phyloP scores from a whole-genome alignment of 768 basidiomycete species.

The Crucibulum laeve region DNA sequence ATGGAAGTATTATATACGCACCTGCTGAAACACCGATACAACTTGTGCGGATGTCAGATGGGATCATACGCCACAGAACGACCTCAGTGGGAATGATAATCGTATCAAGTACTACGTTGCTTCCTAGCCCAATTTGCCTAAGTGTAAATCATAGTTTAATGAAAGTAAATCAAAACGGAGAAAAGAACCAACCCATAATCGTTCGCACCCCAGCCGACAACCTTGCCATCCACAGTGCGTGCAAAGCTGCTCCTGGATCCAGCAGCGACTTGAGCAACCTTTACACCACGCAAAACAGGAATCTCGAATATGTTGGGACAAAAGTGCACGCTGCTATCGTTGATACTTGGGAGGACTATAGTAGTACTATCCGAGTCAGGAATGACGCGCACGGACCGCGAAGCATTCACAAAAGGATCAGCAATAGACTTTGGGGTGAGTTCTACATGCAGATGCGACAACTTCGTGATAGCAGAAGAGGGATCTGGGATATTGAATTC shows the following conservation, averaged over 20 bases:
- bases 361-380: slow-evolving; percentile 19
- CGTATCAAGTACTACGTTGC: slow-evolving; percentile 53
- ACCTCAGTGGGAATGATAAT: slow-evolving; percentile 86
- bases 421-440: slow-evolving; percentile 52
- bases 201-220: slow-evolving; percentile 90
- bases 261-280: slow-evolving; percentile 66
- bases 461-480: slow-evolving; percentile 16
- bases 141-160: slow-evolving; percentile 6
- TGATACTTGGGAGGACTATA: slow-evolving; percentile 24
- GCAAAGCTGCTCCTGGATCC: slow-evolving; percentile 73
- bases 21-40: slow-evolving; percentile 69
- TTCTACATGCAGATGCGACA: slow-evolving; percentile 41
- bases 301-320: slow-evolving; percentile 73
- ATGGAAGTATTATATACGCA: slow-evolving; percentile 19
- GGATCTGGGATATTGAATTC: slow-evolving; percentile 49
- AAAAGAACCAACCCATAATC: slow-evolving; percentile 60
- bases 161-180: not conserved
- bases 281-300: slow-evolving; percentile 60
- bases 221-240: slow-evolving; percentile 60
- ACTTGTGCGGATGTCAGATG: slow-evolving; percentile 44
- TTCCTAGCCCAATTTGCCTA: slow-evolving; percentile 81
- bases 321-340: slow-evolving; percentile 51
- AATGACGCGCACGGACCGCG: slow-evolving; percentile 32
- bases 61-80: slow-evolving; percentile 57
- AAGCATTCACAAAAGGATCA: slow-evolving; percentile 45